A percentile compares a stretch with the other conserved stretches of the same genome.
phyloP scores from a whole-genome alignment of 345 rosid genomes.

The Ceriops tagal region DNA sequence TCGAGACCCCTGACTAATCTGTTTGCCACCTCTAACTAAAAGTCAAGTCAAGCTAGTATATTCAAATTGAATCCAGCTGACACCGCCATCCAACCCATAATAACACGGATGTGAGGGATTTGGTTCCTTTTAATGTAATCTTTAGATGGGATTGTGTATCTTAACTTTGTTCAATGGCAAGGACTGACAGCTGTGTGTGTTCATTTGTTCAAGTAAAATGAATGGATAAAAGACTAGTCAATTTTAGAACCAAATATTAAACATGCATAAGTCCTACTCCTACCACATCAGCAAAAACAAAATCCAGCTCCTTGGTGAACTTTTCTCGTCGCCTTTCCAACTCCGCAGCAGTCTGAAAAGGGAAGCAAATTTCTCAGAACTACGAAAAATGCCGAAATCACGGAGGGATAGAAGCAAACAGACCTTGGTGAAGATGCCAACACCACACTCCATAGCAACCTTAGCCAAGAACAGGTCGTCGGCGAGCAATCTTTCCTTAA shows the following conservation, averaged over 20 bases:
- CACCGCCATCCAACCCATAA: too few relatives aligned
- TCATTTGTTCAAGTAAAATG: background rate
- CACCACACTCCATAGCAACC: conserved; percentile 70
- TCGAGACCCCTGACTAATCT: too few relatives aligned
- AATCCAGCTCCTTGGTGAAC: conserved; percentile 55
- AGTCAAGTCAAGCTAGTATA: too few relatives aligned
- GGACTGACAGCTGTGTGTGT: background rate
- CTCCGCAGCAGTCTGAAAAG: conserved; percentile 55
- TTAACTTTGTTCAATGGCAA: background rate
- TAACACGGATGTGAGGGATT: too few relatives aligned
- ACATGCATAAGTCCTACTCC: background rate
- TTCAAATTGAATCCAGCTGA: too few relatives aligned
- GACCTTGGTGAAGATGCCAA: conserved; percentile 74
- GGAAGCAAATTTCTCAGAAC: background rate
- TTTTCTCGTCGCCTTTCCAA: conserved; percentile 51
- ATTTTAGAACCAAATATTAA: background rate
- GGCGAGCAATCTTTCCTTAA: conserved; percentile 62
- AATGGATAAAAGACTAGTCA: too few relatives aligned
- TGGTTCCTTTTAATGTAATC: background rate
- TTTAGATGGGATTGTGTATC: background rate
- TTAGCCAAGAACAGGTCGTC: conserved; percentile 70
- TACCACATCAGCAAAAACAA: conserved; percentile 71
- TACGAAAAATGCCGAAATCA: background rate
- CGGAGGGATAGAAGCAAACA: background rate
- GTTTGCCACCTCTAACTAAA: too few relatives aligned